A percentile compares a stretch with the other conserved stretches of the same genome.
phyloP scores from a whole-genome alignment of 139 green algal species.

The Chlorella sorokiniana region DNA sequence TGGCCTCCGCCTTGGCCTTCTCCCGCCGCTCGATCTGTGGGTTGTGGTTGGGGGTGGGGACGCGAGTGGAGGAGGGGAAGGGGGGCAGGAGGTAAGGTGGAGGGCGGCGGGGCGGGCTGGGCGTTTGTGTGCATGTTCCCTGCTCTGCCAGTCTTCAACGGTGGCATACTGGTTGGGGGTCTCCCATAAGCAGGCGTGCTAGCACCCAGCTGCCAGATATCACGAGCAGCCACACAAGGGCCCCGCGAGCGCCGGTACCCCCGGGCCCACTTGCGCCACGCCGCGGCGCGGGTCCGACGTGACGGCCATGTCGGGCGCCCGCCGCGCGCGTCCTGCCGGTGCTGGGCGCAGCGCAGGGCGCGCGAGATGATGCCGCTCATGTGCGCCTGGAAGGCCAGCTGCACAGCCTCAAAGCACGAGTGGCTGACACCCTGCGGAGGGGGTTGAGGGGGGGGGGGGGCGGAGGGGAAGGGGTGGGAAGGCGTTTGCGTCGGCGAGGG shows the following conservation, averaged over 20 bases:
- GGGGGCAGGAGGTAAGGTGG: not conserved
- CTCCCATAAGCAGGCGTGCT: too few species aligned
- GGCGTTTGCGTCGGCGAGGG: not conserved
- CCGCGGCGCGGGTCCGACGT: constrained; percentile 19
- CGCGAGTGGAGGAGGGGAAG: not conserved
- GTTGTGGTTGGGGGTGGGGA: not conserved
- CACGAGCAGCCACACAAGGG: not conserved
- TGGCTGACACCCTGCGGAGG: constrained; percentile 10
- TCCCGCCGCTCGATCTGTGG: constrained; percentile 29
- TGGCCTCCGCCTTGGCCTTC: constrained; percentile 29
- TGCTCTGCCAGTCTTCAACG: too few species aligned
- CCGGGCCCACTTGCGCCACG: constrained; percentile 13
- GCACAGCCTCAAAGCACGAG: constrained; percentile 36
- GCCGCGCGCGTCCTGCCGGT: constrained; percentile 20
- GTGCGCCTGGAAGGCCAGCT: constrained; percentile 37
- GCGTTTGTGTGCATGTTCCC: too few species aligned
- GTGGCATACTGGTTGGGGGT: too few species aligned
- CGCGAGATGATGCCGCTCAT: constrained; percentile 3
- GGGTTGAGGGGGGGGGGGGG: not conserved
- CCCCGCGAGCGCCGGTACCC: too few species aligned
- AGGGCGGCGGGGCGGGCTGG: not conserved
- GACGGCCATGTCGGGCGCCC: not conserved
- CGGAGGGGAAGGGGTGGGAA: not conserved
- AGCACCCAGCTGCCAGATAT: not conserved
- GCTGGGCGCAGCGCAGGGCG: constrained; percentile 16